phyloP scores from a whole-genome alignment of 2,329 filamentous ascomycete species.

The Exutisphaerella laricina region DNA sequence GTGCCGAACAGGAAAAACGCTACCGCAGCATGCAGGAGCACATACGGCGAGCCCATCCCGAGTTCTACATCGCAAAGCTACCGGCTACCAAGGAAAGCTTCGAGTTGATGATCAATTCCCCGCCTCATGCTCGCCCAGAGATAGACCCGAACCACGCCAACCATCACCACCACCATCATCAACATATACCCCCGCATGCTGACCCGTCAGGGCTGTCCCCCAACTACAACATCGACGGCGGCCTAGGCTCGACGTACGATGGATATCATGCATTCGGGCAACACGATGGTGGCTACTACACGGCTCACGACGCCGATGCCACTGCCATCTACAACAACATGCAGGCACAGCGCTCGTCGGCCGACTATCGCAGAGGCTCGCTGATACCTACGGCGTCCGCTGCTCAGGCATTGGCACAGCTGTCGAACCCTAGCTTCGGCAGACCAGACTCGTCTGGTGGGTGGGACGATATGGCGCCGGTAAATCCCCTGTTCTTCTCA shows the following conservation, averaged over 20 bases:
- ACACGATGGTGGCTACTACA: conserved; percentile 42
- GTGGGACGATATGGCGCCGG: conserved; percentile 49
- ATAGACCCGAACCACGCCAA: conserved; percentile 38
- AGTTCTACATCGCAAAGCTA: conserved; percentile 96
- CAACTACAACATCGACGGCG: conserved; percentile 29
- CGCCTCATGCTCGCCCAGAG: conserved; percentile 64
- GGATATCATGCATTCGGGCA: conserved; percentile 30
- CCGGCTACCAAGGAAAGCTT: conserved; percentile 98
- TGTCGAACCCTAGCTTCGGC: conserved; percentile 57
- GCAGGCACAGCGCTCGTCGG: conserved; percentile 54
- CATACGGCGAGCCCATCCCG: conserved; percentile 91
- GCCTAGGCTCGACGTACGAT: conserved; percentile 33
- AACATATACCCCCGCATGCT: conserved; percentile 27
- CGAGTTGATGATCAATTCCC: conserved; percentile 87
- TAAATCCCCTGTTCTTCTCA: conserved; percentile 31
- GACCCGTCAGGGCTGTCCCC: conserved; percentile 36
- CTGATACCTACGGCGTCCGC: conserved; percentile 67
- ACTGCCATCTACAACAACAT: conserved; percentile 51
- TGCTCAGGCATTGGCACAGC: conserved; percentile 78
- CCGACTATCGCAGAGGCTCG: conserved; percentile 62
- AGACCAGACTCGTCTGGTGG: conserved; percentile 57
- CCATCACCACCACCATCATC: conserved; percentile 22
- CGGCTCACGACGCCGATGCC: conserved; percentile 55
- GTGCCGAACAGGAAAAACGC: conserved; percentile 67
- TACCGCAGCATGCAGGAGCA: conserved; percentile 99